A percentile compares a stretch with the other conserved stretches of the same genome.
These are phyloP conservation scores for Melampsora americana DNA, from an alignment of 1,284 basidiomycete genomes.

Conservation along the genomic window DNA sequence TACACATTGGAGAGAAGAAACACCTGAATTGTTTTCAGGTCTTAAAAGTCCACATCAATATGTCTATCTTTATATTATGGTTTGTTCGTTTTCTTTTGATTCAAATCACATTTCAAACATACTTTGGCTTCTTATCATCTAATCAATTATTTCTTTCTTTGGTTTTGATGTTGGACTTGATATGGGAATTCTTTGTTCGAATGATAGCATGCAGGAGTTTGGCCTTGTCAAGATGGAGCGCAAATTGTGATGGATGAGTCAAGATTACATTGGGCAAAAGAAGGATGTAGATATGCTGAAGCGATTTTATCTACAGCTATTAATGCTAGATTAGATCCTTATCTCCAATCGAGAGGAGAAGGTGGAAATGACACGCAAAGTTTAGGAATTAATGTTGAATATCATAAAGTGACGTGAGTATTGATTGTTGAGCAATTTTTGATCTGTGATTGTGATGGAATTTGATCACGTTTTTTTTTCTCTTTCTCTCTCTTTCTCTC, in stretches of 20 bases:
- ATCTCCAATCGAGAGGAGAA: background rate
- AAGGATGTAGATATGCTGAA: conserved; percentile 19
- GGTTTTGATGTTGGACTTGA: no score
- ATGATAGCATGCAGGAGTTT: conserved; percentile 23
- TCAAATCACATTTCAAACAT: background rate
- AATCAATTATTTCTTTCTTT: background rate
- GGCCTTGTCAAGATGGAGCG: conserved; percentile 29
- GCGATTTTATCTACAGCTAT: conserved; percentile 12
- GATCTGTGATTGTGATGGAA: background rate
- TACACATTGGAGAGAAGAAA: conserved; percentile 3
- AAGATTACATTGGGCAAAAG: conserved; percentile 3
- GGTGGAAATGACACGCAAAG: background rate
- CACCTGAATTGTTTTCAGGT: conserved; percentile 11
- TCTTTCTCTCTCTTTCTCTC: no score
- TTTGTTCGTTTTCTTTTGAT: background rate
- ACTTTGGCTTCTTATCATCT: background rate
- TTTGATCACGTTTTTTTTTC: no score
- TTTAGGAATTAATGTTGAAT: conserved; percentile 19
- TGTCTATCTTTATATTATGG: conserved; percentile 20
- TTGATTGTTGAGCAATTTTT: no score
- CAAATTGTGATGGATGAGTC: background rate
- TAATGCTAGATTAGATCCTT: background rate
- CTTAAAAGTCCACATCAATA: conserved; percentile 19
- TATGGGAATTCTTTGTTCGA: background rate
- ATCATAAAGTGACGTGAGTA: conserved; percentile 29